phyloP scores from a whole-genome alignment of 177 flowering plant species.

The Vitis hybrid region DNA sequence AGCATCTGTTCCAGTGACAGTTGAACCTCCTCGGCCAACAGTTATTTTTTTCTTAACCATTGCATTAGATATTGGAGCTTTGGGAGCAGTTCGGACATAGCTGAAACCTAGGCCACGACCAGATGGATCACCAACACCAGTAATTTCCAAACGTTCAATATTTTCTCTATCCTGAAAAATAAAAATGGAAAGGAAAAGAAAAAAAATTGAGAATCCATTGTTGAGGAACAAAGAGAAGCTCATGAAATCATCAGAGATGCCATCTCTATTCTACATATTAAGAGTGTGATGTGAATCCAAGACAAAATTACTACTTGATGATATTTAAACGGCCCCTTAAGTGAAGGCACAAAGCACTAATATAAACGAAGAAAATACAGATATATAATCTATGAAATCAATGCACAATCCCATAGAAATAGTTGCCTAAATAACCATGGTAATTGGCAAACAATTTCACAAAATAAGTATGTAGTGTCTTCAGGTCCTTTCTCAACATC shows the following conservation, averaged over 20 bases:
- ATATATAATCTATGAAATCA: no score
- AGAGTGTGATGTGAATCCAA: background rate
- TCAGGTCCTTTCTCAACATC: no score
- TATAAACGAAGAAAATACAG: no score
- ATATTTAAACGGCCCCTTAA: no score
- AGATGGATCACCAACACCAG: conserved; percentile 99
- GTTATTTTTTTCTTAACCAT: conserved; percentile 71
- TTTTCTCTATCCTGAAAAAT: conserved; percentile 78
- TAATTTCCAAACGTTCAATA: conserved; percentile 92
- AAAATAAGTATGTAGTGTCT: no score
- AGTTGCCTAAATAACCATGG: no score
- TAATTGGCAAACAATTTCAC: no score
- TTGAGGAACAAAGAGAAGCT: background rate
- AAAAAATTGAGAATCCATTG: background rate
- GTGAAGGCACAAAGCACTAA: no score
- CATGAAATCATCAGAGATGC: background rate
- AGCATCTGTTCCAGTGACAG: conserved; percentile 99
- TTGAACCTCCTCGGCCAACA: conserved; percentile 60
- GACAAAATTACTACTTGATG: no score
- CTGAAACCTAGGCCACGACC: conserved; percentile 97
- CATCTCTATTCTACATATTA: background rate
- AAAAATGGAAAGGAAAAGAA: background rate
- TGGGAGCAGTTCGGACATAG: conserved; percentile 86
- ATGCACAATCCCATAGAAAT: no score
- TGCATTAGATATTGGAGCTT: conserved; percentile 76